Evolutionary conservation across 352 stramenopile genomes (phyloP), one percentile per base, ranked within the genome.

Genomic region (Plasmopara muralis): DNA sequence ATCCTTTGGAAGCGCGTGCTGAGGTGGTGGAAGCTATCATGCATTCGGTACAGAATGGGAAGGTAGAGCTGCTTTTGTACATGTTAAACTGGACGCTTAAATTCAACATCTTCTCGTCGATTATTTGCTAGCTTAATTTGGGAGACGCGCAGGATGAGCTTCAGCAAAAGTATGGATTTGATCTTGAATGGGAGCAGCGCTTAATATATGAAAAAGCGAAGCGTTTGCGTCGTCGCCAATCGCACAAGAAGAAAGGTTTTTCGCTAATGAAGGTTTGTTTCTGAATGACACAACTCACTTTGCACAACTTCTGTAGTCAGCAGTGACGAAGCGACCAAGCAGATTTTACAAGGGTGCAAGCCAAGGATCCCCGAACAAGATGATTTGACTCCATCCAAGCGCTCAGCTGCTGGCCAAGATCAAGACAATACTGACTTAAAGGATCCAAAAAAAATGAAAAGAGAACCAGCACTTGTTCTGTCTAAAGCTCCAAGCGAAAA

Each of bases 131-230:
- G 72, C 48, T 64, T 38, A 68, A 66, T 28, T 48, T 83, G 6
- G 35, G 68, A 20, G 72, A 85, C 29, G 76, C 78, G 6, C 61
- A 82, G 29, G 71, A 85, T 5, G 68, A 87, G 37, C 53, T 89
- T 14, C 61, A 68, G 51, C 74, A 86, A 52, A 63, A 66, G 29
- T 83, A 68, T 29, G 76, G 70, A 0, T 33, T 89, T 25, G 70
- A 86, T 35, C 59, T 59, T n/a, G 61, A 56, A 43, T 87, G 66
- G 66, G 65, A 79, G 52, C 69, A 87, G 47, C 57, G 75, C 10
- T 44, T 74, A 39, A 50, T 74, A 29, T 64, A 71, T 5, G 42
- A 70, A 38, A 60, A 74, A 37, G 48, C 57, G 16, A 85, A 77
- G 43, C 67, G 53, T 6, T 49, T 58, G 31, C 64, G 48, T 30